phyloP scores from a whole-genome alignment of 129 eudicot genomes.

The Arctium minus region DNA sequence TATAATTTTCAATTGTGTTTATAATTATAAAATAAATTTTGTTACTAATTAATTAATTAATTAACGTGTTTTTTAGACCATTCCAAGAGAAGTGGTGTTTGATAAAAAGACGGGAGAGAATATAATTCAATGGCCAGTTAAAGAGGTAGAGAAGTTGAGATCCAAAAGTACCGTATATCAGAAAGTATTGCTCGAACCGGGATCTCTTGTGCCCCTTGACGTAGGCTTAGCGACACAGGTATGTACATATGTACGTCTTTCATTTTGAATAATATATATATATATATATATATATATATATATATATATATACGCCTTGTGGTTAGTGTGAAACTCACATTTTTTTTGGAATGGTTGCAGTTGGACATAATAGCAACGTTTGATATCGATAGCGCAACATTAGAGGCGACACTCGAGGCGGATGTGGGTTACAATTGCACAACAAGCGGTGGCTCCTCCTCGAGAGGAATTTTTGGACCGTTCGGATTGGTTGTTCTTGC shows the following conservation, averaged over 20 bases:
- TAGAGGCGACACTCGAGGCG: slow-evolving; percentile 36
- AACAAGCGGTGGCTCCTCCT: slow-evolving; percentile 56
- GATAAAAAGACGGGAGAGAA: slow-evolving; percentile 69
- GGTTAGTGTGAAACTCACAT: neutral
- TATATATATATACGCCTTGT: neutral
- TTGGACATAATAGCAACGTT: slow-evolving; percentile 71
- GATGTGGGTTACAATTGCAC: slow-evolving; percentile 70
- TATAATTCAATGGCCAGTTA: slow-evolving; percentile 86
- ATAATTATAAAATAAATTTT: no score
- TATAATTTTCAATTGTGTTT: no score
- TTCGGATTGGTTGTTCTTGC: slow-evolving; percentile 84
- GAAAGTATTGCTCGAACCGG: slow-evolving; percentile 55
- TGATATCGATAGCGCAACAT: slow-evolving; percentile 42
- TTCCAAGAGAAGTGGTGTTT: slow-evolving; percentile 80
- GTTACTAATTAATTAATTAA: no score
- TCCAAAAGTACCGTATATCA: slow-evolving; percentile 13
- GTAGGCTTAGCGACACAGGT: slow-evolving; percentile 75
- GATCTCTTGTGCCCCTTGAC: slow-evolving; percentile 65
- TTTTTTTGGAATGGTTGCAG: slow-evolving; percentile 29
- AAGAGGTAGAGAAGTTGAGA: slow-evolving; percentile 73
- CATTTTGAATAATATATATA: neutral
- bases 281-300: no score
- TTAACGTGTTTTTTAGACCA: slow-evolving; percentile 36
- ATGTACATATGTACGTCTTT: neutral
- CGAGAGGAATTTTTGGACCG: slow-evolving; percentile 75